Base-by-base conservation (phyloP, 139 green algal genomes). In the Axilococcus clingmanii region DNA sequence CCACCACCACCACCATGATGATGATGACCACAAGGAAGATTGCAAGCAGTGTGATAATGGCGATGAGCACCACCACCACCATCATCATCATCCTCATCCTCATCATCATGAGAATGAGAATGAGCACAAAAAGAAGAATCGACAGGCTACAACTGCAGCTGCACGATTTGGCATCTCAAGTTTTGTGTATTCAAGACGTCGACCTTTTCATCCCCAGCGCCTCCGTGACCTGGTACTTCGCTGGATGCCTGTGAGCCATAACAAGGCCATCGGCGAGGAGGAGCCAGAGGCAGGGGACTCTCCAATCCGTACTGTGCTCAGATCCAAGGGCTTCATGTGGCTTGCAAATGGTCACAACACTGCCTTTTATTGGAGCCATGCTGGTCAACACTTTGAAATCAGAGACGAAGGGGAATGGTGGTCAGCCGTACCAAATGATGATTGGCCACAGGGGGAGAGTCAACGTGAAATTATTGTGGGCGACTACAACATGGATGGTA, bases 291-390 rank as follows among this genome's bases (percentile, higher is more conserved):
- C 46, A 34, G 76, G 73, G 8, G 68, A 74, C 49, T 79, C 63
- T 45, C 84, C 85, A 49, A 88, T 94, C 65, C 88, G 87, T 65
- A 69, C 69, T 5, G 80, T 94, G 54, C 62, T 95, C 58, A 76
- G 87, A 59, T 84, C 67, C 58, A 95, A 96, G 75, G 87, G 87
- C 36, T 95, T 94, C 70, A 84, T 92, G 73, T 96, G 87, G 87
- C 71, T 96, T 28, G 75, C 73, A 46, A 77, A 84, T 71, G 76
- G 55, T 50, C 85, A 96, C 72, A 51, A 49, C 32, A 88, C 77
- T 8, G 85, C 83, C 17, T 89, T 84, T 76, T 94, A 91, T 65
- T 95, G 86, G 87, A 75, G 46, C 34, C 86, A 95, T 49, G 87
- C 87, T 29, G 87, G 87, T 12, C 81, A 92, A 65, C 81, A 94